A percentile compares a stretch with the other conserved stretches of the same genome.
phyloP scores from a whole-genome alignment of 1,139 yeast species.

The Diutina neorugosa region DNA sequence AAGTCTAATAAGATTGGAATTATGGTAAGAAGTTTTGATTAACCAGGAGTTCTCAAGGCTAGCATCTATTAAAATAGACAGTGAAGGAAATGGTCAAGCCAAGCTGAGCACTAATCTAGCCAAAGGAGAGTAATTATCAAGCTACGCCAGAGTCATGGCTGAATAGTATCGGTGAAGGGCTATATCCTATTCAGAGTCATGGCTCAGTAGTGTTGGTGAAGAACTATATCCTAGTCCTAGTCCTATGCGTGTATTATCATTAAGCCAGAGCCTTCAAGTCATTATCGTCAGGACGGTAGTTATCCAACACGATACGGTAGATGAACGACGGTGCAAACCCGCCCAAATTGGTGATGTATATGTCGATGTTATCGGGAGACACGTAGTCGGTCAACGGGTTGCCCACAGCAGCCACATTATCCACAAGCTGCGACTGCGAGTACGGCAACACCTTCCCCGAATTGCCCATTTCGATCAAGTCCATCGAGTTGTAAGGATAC shows the following conservation, averaged over 20 bases:
- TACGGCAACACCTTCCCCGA: constrained; percentile 74
- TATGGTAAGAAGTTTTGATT: too few species aligned
- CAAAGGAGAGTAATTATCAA: too few species aligned
- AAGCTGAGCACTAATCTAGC: too few species aligned
- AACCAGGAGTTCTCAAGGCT: too few species aligned
- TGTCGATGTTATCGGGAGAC: constrained; percentile 89
- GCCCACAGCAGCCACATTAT: constrained; percentile 64
- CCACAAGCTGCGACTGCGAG: constrained; percentile 50
- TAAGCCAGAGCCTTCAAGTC: neutral
- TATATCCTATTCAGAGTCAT: too few species aligned
- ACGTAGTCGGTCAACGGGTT: constrained; percentile 91
- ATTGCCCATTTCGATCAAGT: constrained; percentile 86
- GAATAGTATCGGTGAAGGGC: too few species aligned
- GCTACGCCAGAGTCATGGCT: too few species aligned
- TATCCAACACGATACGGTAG: constrained; percentile 89
- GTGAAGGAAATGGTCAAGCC: too few species aligned
- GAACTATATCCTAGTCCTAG: neutral
- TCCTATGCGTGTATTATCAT: neutral
- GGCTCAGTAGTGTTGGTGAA: too few species aligned
- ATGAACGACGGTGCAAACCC: constrained; percentile 95
- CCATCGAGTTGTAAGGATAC: constrained; percentile 86
- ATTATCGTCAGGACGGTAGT: constrained; percentile 75
- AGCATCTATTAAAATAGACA: too few species aligned
- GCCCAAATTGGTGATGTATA: constrained; percentile 68
- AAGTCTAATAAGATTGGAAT: too few species aligned